These are phyloP conservation scores for Corinectria fuckeliana DNA, from an alignment of 2,329 filamentous ascomycete genomes.

Conservation along the genomic window DNA sequence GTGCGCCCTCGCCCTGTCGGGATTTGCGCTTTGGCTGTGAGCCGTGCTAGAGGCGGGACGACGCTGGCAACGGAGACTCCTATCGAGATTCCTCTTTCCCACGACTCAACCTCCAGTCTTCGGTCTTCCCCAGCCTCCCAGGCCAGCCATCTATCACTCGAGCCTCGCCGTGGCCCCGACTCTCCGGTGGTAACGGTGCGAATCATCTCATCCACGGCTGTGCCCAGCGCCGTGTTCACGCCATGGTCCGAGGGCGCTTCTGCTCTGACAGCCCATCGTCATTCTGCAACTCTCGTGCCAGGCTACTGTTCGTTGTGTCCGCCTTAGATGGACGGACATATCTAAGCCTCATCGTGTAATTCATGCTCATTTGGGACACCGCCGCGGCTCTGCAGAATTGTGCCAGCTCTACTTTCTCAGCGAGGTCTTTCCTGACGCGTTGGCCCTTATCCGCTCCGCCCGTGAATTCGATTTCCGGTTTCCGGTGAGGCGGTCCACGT, in stretches of 20 bases:
- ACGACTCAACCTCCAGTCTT: slow-evolving; percentile 22
- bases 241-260: slow-evolving; percentile 21
- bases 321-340: background rate
- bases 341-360: slow-evolving; percentile 15
- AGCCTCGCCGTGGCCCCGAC: slow-evolving; percentile 8
- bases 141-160: slow-evolving; percentile 2
- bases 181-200: slow-evolving; percentile 30
- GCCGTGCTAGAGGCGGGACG: slow-evolving; percentile 4
- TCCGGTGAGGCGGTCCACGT: slow-evolving; percentile 14
- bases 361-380: slow-evolving; percentile 2
- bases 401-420: slow-evolving; percentile 19
- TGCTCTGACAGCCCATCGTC: slow-evolving; percentile 13
- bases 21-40: slow-evolving; percentile 10
- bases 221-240: slow-evolving; percentile 19
- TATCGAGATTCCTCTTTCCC: slow-evolving; percentile 24
- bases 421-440: background rate
- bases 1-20: slow-evolving; percentile 27
- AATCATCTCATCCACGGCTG: slow-evolving; percentile 2
- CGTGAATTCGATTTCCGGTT: slow-evolving; percentile 9
- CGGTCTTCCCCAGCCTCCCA: slow-evolving; percentile 14
- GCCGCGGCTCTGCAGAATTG: background rate
- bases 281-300: slow-evolving; percentile 1
- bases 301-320: background rate
- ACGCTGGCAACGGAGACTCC: slow-evolving; percentile 8
- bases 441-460: background rate